These are phyloP conservation scores for Pestalotiopsis sp. DNA, from an alignment of 2,329 filamentous ascomycete genomes.

Conservation along the genomic window DNA sequence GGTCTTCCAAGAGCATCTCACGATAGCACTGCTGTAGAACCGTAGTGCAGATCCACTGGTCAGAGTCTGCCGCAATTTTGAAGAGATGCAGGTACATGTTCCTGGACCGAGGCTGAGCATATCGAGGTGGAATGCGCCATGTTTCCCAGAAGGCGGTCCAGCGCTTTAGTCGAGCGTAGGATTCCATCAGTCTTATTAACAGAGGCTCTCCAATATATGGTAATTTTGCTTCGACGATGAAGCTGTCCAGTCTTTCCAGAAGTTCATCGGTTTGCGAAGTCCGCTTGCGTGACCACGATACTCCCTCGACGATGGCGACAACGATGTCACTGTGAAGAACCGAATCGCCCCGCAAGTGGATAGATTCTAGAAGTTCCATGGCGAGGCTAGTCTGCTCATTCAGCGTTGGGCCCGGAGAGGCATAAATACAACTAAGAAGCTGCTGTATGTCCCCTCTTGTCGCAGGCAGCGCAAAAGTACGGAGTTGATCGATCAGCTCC, in stretches of 20 bases:
- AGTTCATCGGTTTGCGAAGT: slow-evolving; percentile 37
- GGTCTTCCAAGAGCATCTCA: slow-evolving; percentile 60
- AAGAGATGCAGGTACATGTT: slow-evolving; percentile 59
- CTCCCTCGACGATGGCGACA: slow-evolving; percentile 45
- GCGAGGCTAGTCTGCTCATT: slow-evolving; percentile 38
- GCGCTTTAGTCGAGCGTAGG: slow-evolving; percentile 47
- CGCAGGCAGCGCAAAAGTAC: slow-evolving; percentile 37
- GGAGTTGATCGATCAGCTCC: slow-evolving; percentile 37
- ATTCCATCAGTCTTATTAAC: slow-evolving; percentile 43
- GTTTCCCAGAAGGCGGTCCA: slow-evolving; percentile 62
- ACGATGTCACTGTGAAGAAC: slow-evolving; percentile 50
- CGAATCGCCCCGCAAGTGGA: slow-evolving; percentile 45
- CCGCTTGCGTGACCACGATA: slow-evolving; percentile 33
- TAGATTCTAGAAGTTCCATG: slow-evolving; percentile 44
- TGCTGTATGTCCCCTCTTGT: slow-evolving; percentile 34
- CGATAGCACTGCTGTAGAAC: slow-evolving; percentile 55
- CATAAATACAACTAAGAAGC: slow-evolving; percentile 42
- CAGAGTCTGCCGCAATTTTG: slow-evolving; percentile 45
- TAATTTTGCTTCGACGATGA: slow-evolving; percentile 40
- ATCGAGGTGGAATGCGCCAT: slow-evolving; percentile 58
- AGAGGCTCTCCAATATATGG: slow-evolving; percentile 39
- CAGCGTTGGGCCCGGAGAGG: slow-evolving; percentile 17
- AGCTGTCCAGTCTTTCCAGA: slow-evolving; percentile 45
- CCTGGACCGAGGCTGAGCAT: slow-evolving; percentile 48
- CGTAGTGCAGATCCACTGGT: slow-evolving; percentile 45